Conservation (phyloP, 23 red algal genomes). For the Chondrus crispus region DNA sequence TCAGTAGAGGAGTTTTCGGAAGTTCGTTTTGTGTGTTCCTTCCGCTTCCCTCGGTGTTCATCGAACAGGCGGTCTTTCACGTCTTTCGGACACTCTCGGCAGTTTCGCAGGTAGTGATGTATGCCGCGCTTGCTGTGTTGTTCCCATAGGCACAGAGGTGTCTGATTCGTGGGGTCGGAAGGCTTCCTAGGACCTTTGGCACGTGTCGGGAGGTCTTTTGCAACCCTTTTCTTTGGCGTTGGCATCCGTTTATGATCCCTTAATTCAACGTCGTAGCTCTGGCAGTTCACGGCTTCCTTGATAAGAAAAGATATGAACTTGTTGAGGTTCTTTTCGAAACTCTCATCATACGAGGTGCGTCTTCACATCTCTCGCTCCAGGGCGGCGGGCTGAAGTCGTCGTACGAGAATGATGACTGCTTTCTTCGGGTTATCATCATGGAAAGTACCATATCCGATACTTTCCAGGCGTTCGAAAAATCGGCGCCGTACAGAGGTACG, state of each 20-base stretch:
- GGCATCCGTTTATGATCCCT: not conserved
- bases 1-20: not conserved
- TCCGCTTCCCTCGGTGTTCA: not conserved
- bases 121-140: not conserved
- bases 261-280: not conserved
- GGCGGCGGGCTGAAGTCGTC: not conserved
- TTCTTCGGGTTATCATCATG: not conserved
- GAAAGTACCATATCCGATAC: not conserved
- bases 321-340: not conserved
- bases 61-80: not conserved
- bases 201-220: too few species aligned
- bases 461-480: not conserved
- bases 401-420: not conserved
- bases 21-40: not conserved
- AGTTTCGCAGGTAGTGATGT: not conserved
- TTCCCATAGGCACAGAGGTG: not conserved
- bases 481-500: not conserved
- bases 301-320: not conserved
- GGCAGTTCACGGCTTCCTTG: not conserved
- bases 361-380: not conserved
- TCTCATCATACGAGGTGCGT: not conserved
- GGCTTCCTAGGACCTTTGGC: not conserved
- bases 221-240: not conserved
- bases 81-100: not conserved
- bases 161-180: not conserved